Evolutionary conservation across 2,329 filamentous ascomycete species (phyloP), one percentile per base, ranked within the genome.

Genomic region (Botrytis aclada): DNA sequence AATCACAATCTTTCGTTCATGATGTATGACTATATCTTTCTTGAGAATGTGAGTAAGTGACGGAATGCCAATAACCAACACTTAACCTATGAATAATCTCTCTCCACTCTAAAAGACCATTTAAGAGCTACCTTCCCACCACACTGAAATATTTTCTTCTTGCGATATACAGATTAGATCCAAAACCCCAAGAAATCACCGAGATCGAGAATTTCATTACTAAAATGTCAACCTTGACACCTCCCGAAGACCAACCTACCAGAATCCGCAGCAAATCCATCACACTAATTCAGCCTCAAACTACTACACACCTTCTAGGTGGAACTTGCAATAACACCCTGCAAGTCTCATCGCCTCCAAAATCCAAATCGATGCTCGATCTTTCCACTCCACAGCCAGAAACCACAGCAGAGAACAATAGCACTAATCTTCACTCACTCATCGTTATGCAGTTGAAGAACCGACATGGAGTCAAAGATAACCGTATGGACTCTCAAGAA

Each of bases 231-330:
- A 34, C 41, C 34, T 25, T 41, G 22, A 25, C 10, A 12, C 62
- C n/a, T 12, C 7, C n/a, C 12, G 32, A 34, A 47, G 20, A 34
- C 41, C 41, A 65, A 18, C 12, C 7, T 39, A 20, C 4, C 25
- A 41, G 25, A 9, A 16, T 12, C 16, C 60, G 37, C 41, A 65
- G 41, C 29, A 47, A 47, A 25, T 34, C 62, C 20, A 47, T 45
- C n/a, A 4, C 29, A 18, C 16, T 20, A 25, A 16, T 25, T 12
- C 62, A 65, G 7, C 12, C 1, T 25, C 6, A 18, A 25, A 25
- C 3, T n/a, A 2, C 14, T 41, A 41, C 37, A 12, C 3, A 10
- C 0, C 37, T 29, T 8, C 22, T 3, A 1, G 16, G 25, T 10
- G 14, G 4, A 63, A 39, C 4, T n/a, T 20, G 0, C 1, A 29